These are phyloP conservation scores for Salix brachista DNA, from an alignment of 345 rosid genomes.

Conservation along the genomic window DNA sequence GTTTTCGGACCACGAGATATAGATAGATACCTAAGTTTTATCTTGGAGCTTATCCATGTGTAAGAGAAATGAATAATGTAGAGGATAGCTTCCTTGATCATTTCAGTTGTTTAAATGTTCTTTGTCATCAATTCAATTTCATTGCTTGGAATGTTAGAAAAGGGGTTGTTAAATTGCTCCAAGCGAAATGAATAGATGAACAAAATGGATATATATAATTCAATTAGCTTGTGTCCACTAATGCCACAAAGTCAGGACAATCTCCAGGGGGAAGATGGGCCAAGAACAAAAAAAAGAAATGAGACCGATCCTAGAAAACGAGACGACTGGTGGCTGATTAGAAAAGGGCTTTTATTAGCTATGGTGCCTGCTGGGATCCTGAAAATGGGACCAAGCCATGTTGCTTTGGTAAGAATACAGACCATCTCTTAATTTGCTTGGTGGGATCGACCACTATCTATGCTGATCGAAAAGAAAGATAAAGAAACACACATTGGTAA, in stretches of 20 bases:
- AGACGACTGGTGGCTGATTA: conserved; percentile 58
- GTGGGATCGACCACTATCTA: conserved; percentile 72
- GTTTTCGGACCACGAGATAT: background rate
- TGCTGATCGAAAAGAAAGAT: conserved; percentile 43
- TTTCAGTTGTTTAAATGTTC: background rate
- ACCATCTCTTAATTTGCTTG: conserved; percentile 56
- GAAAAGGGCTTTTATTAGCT: conserved; percentile 53
- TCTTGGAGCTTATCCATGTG: background rate
- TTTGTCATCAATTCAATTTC: background rate
- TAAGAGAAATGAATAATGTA: background rate
- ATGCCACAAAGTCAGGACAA: too few relatives aligned
- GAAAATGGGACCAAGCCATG: conserved; percentile 91
- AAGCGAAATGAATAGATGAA: too few relatives aligned
- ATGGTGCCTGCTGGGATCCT: conserved; percentile 71
- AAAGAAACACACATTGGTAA: background rate
- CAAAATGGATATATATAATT: too few relatives aligned
- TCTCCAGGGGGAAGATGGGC: too few relatives aligned
- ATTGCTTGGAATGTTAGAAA: too few relatives aligned
- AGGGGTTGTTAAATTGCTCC: too few relatives aligned
- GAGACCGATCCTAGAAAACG: conserved; percentile 46
- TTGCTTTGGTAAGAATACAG: conserved; percentile 84
- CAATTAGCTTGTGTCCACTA: too few relatives aligned
- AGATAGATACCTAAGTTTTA: too few relatives aligned
- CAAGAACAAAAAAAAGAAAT: too few relatives aligned
- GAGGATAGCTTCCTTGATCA: background rate